Percentiles rank a stretch among this genome's conserved stretches.
phyloP scores from a whole-genome alignment of 768 basidiomycete genomes.

The Auricularia cornea region DNA sequence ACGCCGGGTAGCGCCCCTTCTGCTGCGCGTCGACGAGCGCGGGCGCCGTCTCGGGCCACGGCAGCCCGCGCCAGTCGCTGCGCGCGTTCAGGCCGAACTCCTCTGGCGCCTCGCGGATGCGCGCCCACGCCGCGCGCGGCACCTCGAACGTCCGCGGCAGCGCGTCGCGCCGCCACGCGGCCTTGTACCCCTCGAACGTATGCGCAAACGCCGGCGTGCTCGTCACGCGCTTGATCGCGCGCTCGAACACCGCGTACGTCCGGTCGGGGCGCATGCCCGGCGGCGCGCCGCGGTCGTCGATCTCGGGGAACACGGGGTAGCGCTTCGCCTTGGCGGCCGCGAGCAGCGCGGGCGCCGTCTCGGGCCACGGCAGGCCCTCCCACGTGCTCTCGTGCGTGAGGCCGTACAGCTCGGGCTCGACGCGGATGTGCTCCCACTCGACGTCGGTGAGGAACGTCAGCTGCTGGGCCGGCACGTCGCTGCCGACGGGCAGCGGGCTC shows the following conservation, averaged over 20 bases:
- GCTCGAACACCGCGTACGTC: background rate
- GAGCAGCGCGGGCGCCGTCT: background rate
- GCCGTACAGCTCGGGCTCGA: background rate
- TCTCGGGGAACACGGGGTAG: background rate
- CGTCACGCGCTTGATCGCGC: background rate
- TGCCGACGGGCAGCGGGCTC: background rate
- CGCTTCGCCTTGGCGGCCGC: background rate
- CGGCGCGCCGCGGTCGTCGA: conserved; percentile 1
- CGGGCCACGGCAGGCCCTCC: background rate
- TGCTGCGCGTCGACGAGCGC: background rate
- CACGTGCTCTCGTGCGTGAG: background rate
- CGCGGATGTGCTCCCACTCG: background rate
- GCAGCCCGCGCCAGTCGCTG: background rate
- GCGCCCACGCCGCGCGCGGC: background rate
- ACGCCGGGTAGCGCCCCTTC: background rate
- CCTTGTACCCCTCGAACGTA: background rate
- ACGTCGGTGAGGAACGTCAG: background rate
- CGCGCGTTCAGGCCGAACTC: background rate
- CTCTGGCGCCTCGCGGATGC: background rate
- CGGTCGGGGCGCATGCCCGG: background rate
- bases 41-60: background rate
- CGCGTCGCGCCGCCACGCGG: background rate
- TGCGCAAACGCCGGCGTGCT: background rate
- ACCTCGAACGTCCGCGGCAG: background rate
- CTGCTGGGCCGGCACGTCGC: background rate